A percentile compares a stretch with the other conserved stretches of the same genome.
phyloP scores from a whole-genome alignment of 306 rosid species.

The Erythrophleum fordii region DNA sequence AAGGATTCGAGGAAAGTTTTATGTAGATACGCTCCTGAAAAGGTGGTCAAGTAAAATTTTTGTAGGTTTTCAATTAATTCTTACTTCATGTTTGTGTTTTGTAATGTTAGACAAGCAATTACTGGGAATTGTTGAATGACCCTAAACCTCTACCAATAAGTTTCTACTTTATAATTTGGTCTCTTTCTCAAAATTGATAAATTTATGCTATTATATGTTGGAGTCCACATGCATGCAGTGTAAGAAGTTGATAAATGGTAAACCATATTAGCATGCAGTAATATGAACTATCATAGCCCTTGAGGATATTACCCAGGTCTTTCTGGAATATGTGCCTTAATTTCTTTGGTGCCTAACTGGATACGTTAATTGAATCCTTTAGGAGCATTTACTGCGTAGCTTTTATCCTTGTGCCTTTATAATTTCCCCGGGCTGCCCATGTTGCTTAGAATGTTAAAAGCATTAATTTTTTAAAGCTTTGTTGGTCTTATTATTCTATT shows the following conservation, averaged over 20 bases:
- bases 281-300: not conserved
- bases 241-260: not conserved
- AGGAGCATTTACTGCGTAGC: not conserved
- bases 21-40: slow-evolving; percentile 65
- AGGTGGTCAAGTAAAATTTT: slow-evolving; percentile 62
- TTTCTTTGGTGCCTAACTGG: not conserved
- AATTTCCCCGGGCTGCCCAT: not conserved
- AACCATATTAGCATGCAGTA: not conserved
- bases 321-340: not conserved
- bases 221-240: slow-evolving; percentile 1
- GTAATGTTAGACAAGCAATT: slow-evolving; percentile 39
- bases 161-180: not conserved
- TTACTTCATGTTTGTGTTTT: slow-evolving; percentile 36
- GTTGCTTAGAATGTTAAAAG: not conserved
- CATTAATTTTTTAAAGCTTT: not conserved
- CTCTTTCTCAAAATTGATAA: slow-evolving; percentile 10
- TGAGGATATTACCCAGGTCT: not conserved
- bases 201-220: slow-evolving; percentile 13
- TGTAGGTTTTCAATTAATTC: slow-evolving; percentile 42
- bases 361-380: not conserved
- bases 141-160: slow-evolving; percentile 7
- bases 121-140: not conserved
- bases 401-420: not conserved
- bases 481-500: not conserved
- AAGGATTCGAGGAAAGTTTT: slow-evolving; percentile 70